Conservation (phyloP, 1,139 yeast genomes). For the Protomyces pachydermus region DNA sequence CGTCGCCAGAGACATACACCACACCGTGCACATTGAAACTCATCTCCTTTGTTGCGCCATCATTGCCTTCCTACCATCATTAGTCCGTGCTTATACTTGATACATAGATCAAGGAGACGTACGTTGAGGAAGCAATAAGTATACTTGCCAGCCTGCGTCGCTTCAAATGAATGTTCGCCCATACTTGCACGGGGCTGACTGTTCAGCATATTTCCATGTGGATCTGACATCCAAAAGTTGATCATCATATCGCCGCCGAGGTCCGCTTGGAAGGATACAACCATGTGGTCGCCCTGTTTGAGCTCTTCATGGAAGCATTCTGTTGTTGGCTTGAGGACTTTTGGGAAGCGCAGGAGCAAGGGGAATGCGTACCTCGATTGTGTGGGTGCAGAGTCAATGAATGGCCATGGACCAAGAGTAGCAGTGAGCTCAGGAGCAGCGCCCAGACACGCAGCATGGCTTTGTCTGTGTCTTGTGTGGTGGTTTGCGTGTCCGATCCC, state of each 20-base stretch:
- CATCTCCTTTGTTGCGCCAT: constrained; percentile 73
- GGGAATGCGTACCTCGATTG: constrained; percentile 29
- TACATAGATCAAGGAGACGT: background rate
- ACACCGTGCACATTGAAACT: constrained; percentile 94
- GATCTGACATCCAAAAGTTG: constrained; percentile 66
- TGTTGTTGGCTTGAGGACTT: constrained; percentile 48
- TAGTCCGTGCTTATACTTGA: background rate
- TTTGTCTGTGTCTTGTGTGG: background rate
- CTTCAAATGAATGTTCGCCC: constrained; percentile 70
- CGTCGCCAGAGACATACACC: constrained; percentile 77
- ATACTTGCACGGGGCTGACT: constrained; percentile 57
- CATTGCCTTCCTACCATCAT: constrained; percentile 36
- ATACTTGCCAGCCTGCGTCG: constrained; percentile 66
- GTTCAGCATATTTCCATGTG: constrained; percentile 51
- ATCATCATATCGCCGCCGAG: constrained; percentile 47
- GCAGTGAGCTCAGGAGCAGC: background rate
- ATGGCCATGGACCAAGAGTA: constrained; percentile 51
- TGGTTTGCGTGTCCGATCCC: background rate
- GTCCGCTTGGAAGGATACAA: constrained; percentile 90
- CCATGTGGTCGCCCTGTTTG: constrained; percentile 77
- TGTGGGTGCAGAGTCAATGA: constrained; percentile 29
- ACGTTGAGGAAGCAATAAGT: constrained; percentile 87
- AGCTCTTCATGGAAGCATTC: constrained; percentile 77
- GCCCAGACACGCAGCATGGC: background rate
- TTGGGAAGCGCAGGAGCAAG: constrained; percentile 41